phyloP scores from a whole-genome alignment of 2,329 filamentous ascomycete species.

The Phoma herbarum region DNA sequence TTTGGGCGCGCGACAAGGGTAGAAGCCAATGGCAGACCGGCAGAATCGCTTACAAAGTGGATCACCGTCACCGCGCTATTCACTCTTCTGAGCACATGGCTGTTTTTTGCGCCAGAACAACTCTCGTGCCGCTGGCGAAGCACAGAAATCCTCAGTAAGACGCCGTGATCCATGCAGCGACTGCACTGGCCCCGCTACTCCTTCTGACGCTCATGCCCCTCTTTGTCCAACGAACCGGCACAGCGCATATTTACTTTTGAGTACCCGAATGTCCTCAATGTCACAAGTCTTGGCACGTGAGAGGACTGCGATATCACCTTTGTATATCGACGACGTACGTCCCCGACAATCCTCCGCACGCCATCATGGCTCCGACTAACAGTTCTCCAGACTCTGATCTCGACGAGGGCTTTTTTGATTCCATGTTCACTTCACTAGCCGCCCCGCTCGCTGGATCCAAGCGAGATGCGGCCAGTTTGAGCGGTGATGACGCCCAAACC shows the following conservation, averaged over 20 bases:
- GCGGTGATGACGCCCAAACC: constrained; percentile 27
- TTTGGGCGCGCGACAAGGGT: constrained; percentile 15
- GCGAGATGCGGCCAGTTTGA: constrained; percentile 39
- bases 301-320: constrained; percentile 21
- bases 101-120: constrained; percentile 19
- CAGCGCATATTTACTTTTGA: constrained; percentile 17
- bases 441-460: constrained; percentile 45
- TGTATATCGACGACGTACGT: constrained; percentile 18
- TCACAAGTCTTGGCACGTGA: constrained; percentile 23
- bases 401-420: constrained; percentile 38
- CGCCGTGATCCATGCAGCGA: constrained; percentile 17
- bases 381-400: constrained; percentile 37
- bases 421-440: constrained; percentile 39
- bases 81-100: constrained; percentile 25
- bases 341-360: constrained; percentile 22
- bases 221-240: constrained; percentile 18
- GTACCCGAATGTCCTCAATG: constrained; percentile 25
- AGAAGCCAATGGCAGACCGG: constrained; percentile 24
- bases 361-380: constrained; percentile 41
- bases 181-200: constrained; percentile 13
- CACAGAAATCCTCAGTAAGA: constrained; percentile 6
- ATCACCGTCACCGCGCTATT: constrained; percentile 24
- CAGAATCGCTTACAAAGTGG: constrained; percentile 27
- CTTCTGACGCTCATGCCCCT: constrained; percentile 8
- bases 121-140: constrained; percentile 15